Evolutionary conservation across 306 rosid genomes (phyloP).

Genomic region (Vigna angularis): DNA sequence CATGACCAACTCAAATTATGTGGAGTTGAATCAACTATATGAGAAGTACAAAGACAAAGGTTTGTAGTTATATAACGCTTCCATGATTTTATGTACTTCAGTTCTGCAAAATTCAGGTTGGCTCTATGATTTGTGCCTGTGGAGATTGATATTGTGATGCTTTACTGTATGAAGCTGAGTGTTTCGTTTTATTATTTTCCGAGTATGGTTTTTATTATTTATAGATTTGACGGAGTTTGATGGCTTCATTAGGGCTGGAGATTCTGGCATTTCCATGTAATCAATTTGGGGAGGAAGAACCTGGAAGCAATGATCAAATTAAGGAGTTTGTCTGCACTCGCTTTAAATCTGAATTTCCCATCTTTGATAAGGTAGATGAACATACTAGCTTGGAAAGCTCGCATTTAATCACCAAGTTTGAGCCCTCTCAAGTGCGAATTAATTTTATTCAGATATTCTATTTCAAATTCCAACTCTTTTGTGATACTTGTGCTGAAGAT

Average conservation of each 20-base stretch:
- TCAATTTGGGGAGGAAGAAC: conserved; percentile 86
- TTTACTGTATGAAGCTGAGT: neutral
- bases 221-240: conserved; percentile 15
- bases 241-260: conserved; percentile 66
- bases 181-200: conserved; percentile 31
- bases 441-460: neutral
- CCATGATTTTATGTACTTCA: neutral
- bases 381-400: conserved; percentile 10
- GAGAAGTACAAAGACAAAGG: conserved; percentile 83
- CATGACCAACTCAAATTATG: conserved; percentile 82
- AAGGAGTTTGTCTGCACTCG: conserved; percentile 80
- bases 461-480: neutral
- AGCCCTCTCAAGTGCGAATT: neutral
- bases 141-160: neutral
- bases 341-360: conserved; percentile 85
- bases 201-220: neutral
- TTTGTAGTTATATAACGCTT: conserved; percentile 32
- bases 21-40: conserved; percentile 79
- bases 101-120: neutral
- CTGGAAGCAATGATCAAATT: conserved; percentile 85
- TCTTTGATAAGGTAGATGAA: conserved; percentile 76
- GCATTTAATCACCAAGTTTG: neutral
- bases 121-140: neutral
- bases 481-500: neutral
- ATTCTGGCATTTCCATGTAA: conserved; percentile 91